Evolutionary conservation across 2,329 filamentous ascomycete genomes (phyloP), one percentile per base, ranked within the genome.

Genomic region (Trichoderma oligosporum): DNA sequence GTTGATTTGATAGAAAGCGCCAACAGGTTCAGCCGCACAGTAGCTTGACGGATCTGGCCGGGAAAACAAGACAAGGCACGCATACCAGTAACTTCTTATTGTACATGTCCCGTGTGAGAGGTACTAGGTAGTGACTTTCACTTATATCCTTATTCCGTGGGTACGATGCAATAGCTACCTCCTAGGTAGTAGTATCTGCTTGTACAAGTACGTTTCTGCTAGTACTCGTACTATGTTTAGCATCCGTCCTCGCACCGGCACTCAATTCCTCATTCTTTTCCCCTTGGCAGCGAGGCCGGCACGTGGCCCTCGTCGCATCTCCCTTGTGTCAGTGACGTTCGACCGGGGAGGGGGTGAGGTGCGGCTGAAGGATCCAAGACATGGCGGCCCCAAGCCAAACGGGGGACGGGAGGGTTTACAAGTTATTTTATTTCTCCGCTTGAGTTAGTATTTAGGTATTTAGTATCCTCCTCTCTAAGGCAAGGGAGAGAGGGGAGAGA

Each of bases 361-460:
- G 51, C 51, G 51, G 51, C 51, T 54, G 51, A 54, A 38, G 41
- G n/a, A 45, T 25, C 31, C 39, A 45, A 54, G 51, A 54, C 51
- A 54, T 36, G 51, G 41, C 39, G 39, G 11, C 27, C n/a, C 41
- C 29, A 29, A 46, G 31, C 41, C 39, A 54, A 20, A 35, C n/a
- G 39, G 38, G 18, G 36, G 55, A 35, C 29, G 38, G n/a, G n/a
- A n/a, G n/a, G n/a, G n/a, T n/a, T n/a, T n/a, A n/a, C n/a, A n/a
- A n/a, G n/a, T n/a, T n/a, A n/a, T n/a, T n/a, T n/a, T 16, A n/a
- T 38, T 38, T 51, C 46, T 57, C 46, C 39, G 35, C 45, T 44
- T 29, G 27, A 29, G 38, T n/a, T n/a, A n/a, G n/a, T n/a, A n/a
- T n/a, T n/a, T n/a, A n/a, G n/a, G n/a, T n/a, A n/a, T n/a, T n/a